Base-by-base conservation (phyloP, 768 basidiomycete species). In the Termitomyces sp. region DNA sequence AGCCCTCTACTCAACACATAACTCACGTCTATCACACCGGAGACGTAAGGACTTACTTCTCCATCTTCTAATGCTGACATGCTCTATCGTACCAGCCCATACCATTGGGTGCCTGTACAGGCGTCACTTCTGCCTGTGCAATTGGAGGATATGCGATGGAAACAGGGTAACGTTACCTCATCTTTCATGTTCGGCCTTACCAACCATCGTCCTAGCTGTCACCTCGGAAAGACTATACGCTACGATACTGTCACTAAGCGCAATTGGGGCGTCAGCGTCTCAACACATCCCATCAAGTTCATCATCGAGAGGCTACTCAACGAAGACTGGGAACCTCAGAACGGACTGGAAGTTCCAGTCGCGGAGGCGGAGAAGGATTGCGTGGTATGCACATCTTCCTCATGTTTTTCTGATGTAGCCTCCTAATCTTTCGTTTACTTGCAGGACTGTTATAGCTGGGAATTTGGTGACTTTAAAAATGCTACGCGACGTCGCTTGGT, bases 11-110 rank as follows among this genome's bases (percentile, higher is more conserved):
- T 0, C 82, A 85, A 3, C 89, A 91, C 61, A 77, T 96, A 42
- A 94, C 88, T 0, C 93, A 98, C 65, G 78, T 98, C 8, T 96
- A 90, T 66, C 89, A 98, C 67, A 98, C 90, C 1, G 95, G 88
- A 22, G 96, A 98, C 54, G 79, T 81, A 60, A 55, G 78, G 69
- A 4, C 16, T 54, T 26, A 6, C 16, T 50, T 44, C 16, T 9
- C 45, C 22, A 44, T 46, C 36, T 36, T 16, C 60, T 20, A 36
- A 34, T 9, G 2, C 9, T 58, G 46, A 59, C 52, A 16, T 39
- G n/a, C 12, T 28, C 13, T 6, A 28, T 51, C 29, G 29, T 60
- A 41, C n/a, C 44, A 81, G 77, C 95, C 95, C 0, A 91, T 98
- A 36, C 83, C 95, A 3, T 90, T 90, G 83, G 91, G 90, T 1